These are phyloP conservation scores for Termitomyces sp. DNA, from an alignment of 768 basidiomycete genomes.

Conservation along the genomic window DNA sequence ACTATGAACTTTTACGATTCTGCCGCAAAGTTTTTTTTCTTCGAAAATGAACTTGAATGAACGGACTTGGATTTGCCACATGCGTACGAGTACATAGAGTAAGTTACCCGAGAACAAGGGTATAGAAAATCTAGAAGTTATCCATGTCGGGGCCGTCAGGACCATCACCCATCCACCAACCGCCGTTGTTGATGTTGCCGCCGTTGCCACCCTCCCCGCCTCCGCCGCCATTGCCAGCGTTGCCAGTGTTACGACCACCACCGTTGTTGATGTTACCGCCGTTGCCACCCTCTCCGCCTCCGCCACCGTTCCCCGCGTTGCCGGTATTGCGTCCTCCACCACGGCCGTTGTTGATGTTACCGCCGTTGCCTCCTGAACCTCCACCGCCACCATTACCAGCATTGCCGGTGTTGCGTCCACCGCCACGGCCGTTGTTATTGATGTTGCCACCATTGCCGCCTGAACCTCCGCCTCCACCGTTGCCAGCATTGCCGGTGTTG, in stretches of 20 bases:
- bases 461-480: background rate
- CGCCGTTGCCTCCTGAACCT: background rate
- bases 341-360: background rate
- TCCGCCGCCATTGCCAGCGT: background rate
- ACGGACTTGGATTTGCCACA: too few relatives aligned
- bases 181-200: background rate
- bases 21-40: too few relatives aligned
- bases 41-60: too few relatives aligned
- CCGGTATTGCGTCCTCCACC: background rate
- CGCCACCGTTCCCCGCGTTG: background rate
- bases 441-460: background rate
- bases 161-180: background rate
- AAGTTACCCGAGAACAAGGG: background rate
- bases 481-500: background rate
- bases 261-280: slow-evolving; percentile 1
- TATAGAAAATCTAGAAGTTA: background rate
- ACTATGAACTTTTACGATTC: too few relatives aligned
- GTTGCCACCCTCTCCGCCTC: background rate
- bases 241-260: background rate
- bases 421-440: background rate
- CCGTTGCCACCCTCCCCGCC: background rate
- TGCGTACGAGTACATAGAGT: too few relatives aligned
- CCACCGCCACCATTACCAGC: slow-evolving; percentile 2
- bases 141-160: slow-evolving; percentile 1
- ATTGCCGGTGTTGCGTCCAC: slow-evolving; percentile 1